Conservation (phyloP, 2,329 filamentous ascomycete genomes). For the Pseudogymnoascus sp. region DNA sequence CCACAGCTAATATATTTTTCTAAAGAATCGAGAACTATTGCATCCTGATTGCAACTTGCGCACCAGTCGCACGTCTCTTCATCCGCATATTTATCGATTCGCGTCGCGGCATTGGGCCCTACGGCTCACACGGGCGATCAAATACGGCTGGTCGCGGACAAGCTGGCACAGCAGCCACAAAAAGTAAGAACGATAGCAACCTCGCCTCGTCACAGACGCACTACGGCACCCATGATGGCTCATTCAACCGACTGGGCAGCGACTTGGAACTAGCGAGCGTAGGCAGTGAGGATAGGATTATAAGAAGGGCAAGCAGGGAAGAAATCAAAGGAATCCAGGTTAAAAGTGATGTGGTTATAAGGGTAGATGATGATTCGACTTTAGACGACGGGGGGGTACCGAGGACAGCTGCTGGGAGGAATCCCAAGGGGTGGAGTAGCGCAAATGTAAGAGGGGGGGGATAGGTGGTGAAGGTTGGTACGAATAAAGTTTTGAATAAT, state of each 20-base stretch:
- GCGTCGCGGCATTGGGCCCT: conserved; percentile 15
- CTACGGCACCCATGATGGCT: not conserved
- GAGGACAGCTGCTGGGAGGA: not conserved
- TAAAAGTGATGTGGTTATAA: conserved; percentile 2
- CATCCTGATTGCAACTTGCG: conserved; percentile 31
- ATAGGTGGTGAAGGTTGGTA: not conserved
- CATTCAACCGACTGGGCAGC: not conserved
- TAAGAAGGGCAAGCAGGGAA: not conserved
- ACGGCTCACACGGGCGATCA: not conserved
- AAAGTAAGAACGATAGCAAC: not conserved
- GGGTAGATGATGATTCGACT: not conserved
- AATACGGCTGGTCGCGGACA: not conserved
- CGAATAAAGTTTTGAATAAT: not conserved
- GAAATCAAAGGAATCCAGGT: not conserved
- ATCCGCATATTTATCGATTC: conserved; percentile 27
- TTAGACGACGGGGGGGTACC: not conserved
- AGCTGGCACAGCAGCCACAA: not conserved
- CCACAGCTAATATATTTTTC: conserved; percentile 5
- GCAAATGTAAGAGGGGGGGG: not conserved
- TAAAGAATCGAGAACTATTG: conserved; percentile 32
- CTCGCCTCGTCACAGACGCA: not conserved
- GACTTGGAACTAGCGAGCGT: not conserved
- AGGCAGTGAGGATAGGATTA: not conserved
- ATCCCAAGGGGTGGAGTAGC: not conserved
- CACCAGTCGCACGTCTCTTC: conserved; percentile 30